Evolutionary conservation across 2,329 filamentous ascomycete species (phyloP), one percentile per base, ranked within the genome.

Genomic region (Cladosporium sp.): DNA sequence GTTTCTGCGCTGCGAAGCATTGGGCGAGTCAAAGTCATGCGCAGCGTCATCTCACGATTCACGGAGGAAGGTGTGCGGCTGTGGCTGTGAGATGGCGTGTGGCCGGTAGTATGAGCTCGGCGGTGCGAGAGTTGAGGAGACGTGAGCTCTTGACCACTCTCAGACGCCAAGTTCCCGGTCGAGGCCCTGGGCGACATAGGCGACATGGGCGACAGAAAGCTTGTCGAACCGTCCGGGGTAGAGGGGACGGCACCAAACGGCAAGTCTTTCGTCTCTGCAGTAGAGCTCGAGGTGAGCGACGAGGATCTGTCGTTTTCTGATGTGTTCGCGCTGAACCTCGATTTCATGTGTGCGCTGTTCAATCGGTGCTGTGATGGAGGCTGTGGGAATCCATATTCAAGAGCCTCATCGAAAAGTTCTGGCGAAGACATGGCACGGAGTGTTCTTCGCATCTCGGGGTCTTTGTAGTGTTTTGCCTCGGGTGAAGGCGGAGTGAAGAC

Each of bases 351-450:
- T n/a, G 43, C 34, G 14, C n/a, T 56, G 3, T 20, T n/a, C 22
- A 20, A n/a, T n/a, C 2, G 17, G 14, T 30, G 30, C 1, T 5
- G 15, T 9, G 36, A 14, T 3, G 54, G 42, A 11, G 52, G 49
- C 22, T 22, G 22, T 5, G 92, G 91, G 67, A 97, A 97, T 0
- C 93, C 93, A 73, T 95, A 97, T 71, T 96, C 90, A 55, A 97
- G 84, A 1, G 90, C 92, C 74, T 97, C 93, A 70, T 97, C 93
- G 66, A 97, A 97, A 71, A 96, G 96, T 65, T 96, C 90, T 0
- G 92, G 89, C 1, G 92, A 96, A 7, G 90, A 89, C 19, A 96
- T 83, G 6, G 90, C 86, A 12, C 92, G 86, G 19, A 97, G 79
- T 74, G 95, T 96, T 66, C 90, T 81, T 36, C 93, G 85, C 39